These are phyloP conservation scores for Rhizopogon roseolus DNA, from an alignment of 768 basidiomycete species.

Conservation along the genomic window DNA sequence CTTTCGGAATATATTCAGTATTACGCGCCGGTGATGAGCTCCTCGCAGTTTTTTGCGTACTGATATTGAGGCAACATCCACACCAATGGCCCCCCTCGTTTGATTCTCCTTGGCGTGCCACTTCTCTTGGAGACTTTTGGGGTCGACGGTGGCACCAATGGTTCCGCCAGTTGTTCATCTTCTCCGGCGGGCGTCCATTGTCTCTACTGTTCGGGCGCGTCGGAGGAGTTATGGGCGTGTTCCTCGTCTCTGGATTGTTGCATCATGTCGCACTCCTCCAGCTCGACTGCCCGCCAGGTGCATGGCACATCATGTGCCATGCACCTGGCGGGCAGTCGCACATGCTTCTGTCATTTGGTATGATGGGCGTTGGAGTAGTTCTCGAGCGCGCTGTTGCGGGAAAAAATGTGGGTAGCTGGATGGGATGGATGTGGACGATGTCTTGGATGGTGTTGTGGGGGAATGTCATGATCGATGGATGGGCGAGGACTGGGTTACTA, in stretches of 20 bases:
- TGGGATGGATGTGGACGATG: conserved; percentile 33
- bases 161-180: conserved; percentile 27
- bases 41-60: too few relatives aligned
- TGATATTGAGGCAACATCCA: too few relatives aligned
- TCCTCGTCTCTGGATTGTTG: conserved; percentile 50
- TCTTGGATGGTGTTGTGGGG: conserved; percentile 22
- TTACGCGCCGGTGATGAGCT: too few relatives aligned
- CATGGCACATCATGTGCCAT: too few relatives aligned
- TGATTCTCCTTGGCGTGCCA: conserved; percentile 28
- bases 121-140: conserved; percentile 35
- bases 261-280: conserved; percentile 51
- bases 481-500: conserved; percentile 8
- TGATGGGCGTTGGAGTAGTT: conserved; percentile 48
- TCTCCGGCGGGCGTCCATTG: conserved; percentile 24
- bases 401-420: conserved; percentile 21
- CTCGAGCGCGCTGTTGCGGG: conserved; percentile 34
- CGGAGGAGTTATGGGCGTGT: conserved; percentile 50
- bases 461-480: conserved; percentile 18
- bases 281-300: conserved; percentile 42
- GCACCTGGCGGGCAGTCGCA: too few relatives aligned
- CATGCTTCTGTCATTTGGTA: conserved; percentile 46
- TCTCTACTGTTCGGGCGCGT: conserved; percentile 38
- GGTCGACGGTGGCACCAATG: conserved; percentile 33
- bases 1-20: conserved; percentile 39
- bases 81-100: conserved; percentile 29